Conservation (phyloP, 2,329 filamentous ascomycete species). For the Pseudogymnoascus sp. region DNA sequence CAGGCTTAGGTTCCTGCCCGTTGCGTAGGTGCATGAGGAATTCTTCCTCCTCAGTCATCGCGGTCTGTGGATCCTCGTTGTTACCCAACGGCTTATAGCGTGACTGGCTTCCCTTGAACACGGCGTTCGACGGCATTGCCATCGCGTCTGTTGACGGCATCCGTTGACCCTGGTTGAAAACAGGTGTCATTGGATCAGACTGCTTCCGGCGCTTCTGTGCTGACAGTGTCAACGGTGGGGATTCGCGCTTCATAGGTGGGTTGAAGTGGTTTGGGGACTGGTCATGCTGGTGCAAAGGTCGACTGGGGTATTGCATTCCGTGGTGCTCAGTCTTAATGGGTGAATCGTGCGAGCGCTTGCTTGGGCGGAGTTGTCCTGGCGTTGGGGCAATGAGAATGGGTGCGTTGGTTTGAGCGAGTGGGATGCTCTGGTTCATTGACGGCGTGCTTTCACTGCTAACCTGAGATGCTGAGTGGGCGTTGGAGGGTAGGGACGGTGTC, state of each 20-base stretch:
- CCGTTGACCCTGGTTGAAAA: background rate
- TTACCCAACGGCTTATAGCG: background rate
- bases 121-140: background rate
- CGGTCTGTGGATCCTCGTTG: background rate
- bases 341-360: background rate
- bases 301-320: background rate
- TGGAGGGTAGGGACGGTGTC: conserved; percentile 16
- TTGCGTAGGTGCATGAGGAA: background rate
- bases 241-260: background rate
- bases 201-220: background rate
- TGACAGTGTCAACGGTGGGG: background rate
- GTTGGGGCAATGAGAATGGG: conserved; percentile 21
- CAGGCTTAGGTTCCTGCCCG: background rate
- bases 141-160: background rate
- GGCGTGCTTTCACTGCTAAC: conserved; percentile 13
- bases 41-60: background rate
- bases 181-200: background rate
- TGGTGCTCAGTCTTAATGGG: background rate
- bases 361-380: background rate
- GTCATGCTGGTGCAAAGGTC: background rate
- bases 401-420: conserved; percentile 11
- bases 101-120: background rate
- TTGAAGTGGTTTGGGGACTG: background rate
- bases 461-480: conserved; percentile 15
- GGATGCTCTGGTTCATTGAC: conserved; percentile 13